phyloP scores from a whole-genome alignment of 2,329 filamentous ascomycete genomes.

The Lasiodiplodia hormozganensis region DNA sequence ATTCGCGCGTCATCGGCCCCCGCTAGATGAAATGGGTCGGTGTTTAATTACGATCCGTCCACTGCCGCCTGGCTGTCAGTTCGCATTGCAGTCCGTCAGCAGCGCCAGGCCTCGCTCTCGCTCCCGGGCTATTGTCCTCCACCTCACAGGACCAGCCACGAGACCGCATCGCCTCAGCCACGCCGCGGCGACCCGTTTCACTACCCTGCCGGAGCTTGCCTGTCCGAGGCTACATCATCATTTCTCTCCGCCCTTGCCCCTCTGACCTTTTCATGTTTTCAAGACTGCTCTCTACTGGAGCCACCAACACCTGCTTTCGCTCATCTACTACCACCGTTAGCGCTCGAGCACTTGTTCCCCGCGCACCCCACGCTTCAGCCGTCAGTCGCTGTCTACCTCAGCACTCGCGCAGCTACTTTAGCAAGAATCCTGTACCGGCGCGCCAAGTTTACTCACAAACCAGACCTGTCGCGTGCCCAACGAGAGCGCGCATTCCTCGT shows the following conservation, averaged over 20 bases:
- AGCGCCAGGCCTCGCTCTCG: constrained; percentile 3
- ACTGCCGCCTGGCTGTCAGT: constrained; percentile 7
- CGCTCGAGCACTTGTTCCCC: neutral
- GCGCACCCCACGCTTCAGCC: neutral
- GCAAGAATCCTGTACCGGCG: neutral
- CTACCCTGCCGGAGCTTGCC: constrained; percentile 12
- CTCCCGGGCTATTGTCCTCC: neutral
- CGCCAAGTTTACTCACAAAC: neutral
- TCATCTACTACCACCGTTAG: neutral
- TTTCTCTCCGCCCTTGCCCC: neutral
- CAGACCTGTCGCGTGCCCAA: neutral
- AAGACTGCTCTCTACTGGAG: neutral
- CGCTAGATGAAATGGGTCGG: constrained; percentile 5
- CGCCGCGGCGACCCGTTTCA: constrained; percentile 18
- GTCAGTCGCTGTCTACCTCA: neutral
- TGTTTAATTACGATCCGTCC: constrained; percentile 24
- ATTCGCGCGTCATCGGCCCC: neutral
- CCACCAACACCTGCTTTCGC: constrained; percentile 10
- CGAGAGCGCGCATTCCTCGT: constrained; percentile 1
- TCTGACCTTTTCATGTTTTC: constrained; percentile 25
- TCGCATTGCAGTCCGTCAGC: constrained; percentile 1
- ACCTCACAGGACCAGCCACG: constrained; percentile 2
- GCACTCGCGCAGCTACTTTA: neutral
- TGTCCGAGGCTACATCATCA: neutral
- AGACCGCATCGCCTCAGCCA: constrained; percentile 21